Base-by-base conservation (phyloP, 106 monocot species). In the Dendrobium nobile region DNA sequence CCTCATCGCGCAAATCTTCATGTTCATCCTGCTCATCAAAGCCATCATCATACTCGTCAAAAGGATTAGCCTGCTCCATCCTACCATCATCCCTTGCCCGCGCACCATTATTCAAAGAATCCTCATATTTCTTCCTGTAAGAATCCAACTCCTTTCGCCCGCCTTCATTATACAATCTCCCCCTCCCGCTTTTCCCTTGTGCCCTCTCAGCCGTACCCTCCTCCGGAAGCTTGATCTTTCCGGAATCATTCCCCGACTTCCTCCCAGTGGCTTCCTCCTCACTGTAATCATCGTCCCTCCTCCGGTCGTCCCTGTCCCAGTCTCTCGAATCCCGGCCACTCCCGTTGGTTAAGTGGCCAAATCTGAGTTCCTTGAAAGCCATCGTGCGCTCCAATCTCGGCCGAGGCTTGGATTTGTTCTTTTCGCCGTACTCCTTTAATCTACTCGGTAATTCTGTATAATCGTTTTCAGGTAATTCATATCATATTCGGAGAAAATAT, bases 31-130 rank as follows among this genome's bases (percentile, higher is more conserved):
- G 81, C 41, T 64, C 54, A 77, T 90, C 87, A 44, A 87, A 80
- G 22, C 81, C 85, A 82, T 90, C 90, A 56, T 90, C 87, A 59
- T 85, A 81, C 24, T 87, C 87, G 41, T 87, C 90, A 75, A 73
- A 82, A 37, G 81, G 41, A 82, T 78, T 55, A 41, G 75, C 68
- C 51, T 82, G 73, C 47, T 48, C 77, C 37, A 43, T 58, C 20
- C 26, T 64, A 24, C n/a, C 54, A 28, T 70, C 51, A 9, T 37
- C 77, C 27, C 45, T 27, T 17, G 28, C 4, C 2, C 40, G 16
- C 40, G 9, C 47, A 5, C 19, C 43, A n/a, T 37, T 82, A 68
- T 72, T 77, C 47, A 77, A n/a, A 28, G 70, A 82, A 20, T 47
- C 67, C 75, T 86, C 88, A 41, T 88, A 75, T 54, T 88, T 78